Conservation (phyloP, 2,329 filamentous ascomycete species). For the Metarhizium rileyi region DNA sequence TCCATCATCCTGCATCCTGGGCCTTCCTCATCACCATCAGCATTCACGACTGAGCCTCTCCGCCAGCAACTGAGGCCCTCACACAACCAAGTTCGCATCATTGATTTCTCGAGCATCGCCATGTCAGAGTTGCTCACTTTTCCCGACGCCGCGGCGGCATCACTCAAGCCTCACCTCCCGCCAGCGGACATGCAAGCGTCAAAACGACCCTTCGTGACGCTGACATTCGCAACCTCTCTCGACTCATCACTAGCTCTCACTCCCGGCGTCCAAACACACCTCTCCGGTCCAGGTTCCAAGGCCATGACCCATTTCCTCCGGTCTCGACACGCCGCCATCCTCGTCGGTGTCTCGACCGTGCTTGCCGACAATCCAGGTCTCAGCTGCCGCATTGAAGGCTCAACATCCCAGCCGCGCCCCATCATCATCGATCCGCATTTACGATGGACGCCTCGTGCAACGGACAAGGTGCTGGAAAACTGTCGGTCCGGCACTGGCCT, state of each 20-base stretch:
- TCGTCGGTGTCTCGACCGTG: constrained; percentile 77
- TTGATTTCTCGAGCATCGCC: not conserved
- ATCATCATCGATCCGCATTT: constrained; percentile 70
- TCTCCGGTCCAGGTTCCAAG: constrained; percentile 78
- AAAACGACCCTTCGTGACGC: constrained; percentile 49
- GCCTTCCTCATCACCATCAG: too few species aligned
- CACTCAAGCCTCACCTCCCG: constrained; percentile 26
- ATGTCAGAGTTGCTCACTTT: constrained; percentile 28
- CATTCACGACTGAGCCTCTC: too few species aligned
- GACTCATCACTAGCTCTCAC: constrained; percentile 69
- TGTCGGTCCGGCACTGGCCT: constrained; percentile 56
- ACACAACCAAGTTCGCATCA: not conserved
- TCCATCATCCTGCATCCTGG: too few species aligned
- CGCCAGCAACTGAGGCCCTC: not conserved
- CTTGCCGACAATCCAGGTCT: constrained; percentile 76
- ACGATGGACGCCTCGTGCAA: constrained; percentile 56
- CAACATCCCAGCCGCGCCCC: constrained; percentile 63
- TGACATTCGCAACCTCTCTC: constrained; percentile 87
- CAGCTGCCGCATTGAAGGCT: constrained; percentile 65
- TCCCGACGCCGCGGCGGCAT: constrained; percentile 18
- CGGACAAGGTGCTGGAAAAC: constrained; percentile 56
- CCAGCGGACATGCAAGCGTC: not conserved
- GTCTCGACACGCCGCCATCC: constrained; percentile 70
- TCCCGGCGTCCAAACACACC: constrained; percentile 68
- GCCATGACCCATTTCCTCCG: constrained; percentile 90